phyloP scores from a whole-genome alignment of 2,329 filamentous ascomycete genomes.

The Aureobasidium sp. region DNA sequence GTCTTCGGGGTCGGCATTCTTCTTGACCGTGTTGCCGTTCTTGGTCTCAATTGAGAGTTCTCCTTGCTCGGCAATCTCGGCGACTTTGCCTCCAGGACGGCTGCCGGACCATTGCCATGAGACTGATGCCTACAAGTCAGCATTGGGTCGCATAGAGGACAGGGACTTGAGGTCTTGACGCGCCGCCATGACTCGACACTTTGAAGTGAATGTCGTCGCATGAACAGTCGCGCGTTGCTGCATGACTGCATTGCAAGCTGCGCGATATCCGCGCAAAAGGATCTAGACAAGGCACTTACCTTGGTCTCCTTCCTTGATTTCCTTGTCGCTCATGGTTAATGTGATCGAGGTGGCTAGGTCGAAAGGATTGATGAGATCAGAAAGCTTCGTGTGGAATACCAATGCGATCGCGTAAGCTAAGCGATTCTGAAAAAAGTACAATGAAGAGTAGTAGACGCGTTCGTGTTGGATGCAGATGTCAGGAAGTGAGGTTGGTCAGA shows the following conservation, averaged over 20 bases:
- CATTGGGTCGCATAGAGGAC: neutral
- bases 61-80: slow-evolving; percentile 51
- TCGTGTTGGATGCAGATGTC: neutral
- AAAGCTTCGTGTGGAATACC: slow-evolving; percentile 7
- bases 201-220: slow-evolving; percentile 15
- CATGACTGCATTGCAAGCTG: neutral
- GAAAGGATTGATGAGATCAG: neutral
- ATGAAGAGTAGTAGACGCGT: neutral
- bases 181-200: slow-evolving; percentile 3
- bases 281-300: slow-evolving; percentile 31
- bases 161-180: neutral
- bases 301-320: slow-evolving; percentile 46
- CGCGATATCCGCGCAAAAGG: neutral
- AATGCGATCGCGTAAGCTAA: slow-evolving; percentile 5
- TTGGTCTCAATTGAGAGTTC: slow-evolving; percentile 55
- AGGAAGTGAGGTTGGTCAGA: slow-evolving; percentile 2
- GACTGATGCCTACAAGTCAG: slow-evolving; percentile 38
- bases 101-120: slow-evolving; percentile 56
- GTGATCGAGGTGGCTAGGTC: neutral
- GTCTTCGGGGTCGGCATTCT: slow-evolving; percentile 53
- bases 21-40: slow-evolving; percentile 57
- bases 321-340: slow-evolving; percentile 38
- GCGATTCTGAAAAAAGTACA: slow-evolving; percentile 3
- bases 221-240: neutral
- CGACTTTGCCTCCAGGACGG: slow-evolving; percentile 51